These are phyloP conservation scores for Hemileia vastatrix DNA, from an alignment of 1,284 basidiomycete genomes.

Conservation along the genomic window DNA sequence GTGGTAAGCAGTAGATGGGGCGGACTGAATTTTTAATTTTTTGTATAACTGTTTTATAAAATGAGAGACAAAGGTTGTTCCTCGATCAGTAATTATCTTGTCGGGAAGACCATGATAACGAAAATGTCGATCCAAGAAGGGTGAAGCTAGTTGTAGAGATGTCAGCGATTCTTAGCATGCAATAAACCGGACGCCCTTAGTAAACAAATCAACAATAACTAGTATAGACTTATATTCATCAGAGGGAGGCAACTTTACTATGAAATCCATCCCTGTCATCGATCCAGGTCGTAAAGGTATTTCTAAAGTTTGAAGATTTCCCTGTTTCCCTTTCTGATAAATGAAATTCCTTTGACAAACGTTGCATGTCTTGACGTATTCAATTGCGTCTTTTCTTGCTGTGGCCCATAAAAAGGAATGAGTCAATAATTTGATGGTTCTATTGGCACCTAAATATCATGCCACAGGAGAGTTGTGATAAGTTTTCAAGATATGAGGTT, in stretches of 20 bases:
- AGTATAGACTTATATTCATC: conserved; percentile 7
- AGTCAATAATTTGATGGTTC: not conserved
- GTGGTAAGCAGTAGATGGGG: conserved; percentile 5
- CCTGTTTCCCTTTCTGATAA: not conserved
- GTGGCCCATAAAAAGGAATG: not conserved
- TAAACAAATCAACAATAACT: not conserved
- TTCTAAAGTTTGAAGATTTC: not conserved
- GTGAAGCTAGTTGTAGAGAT: not conserved
- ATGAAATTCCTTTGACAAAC: not conserved
- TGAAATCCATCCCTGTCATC: conserved; percentile 1
- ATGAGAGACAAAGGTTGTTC: conserved; percentile 1
- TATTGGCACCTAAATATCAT: not conserved
- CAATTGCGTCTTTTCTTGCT: not conserved
- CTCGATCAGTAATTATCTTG: not conserved
- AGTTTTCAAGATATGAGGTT: not conserved
- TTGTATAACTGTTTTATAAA: not conserved
- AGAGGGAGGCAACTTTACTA: conserved; percentile 6
- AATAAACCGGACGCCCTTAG: conserved; percentile 3
- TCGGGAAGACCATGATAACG: conserved; percentile 4
- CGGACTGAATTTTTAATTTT: not conserved
- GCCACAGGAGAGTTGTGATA: not conserved
- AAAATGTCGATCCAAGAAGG: not conserved
- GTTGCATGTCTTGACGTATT: not conserved
- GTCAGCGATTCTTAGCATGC: not conserved
- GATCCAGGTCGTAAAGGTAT: not conserved